Base-by-base conservation (phyloP, 805 yeast species). In the Debaryomyces castellii region DNA sequence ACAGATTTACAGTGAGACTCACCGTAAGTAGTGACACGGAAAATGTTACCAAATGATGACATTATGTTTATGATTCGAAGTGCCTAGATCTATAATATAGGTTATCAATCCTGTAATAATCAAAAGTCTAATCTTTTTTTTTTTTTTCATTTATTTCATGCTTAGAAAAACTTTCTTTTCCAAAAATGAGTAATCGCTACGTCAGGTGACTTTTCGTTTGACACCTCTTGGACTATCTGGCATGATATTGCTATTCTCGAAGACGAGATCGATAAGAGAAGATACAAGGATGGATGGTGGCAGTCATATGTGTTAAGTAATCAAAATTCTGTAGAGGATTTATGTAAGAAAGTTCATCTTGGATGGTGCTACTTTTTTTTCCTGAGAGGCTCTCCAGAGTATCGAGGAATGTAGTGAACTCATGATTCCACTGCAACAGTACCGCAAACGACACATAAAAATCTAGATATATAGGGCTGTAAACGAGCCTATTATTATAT, bases 1-100 rank as follows among this genome's bases (percentile, higher is more conserved):
- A 94, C 99, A 8, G 96, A 88, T 59, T 83, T 87, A 74, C 99
- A 94, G 73, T 94, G 99, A 7, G 97, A 89, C 66, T 94, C 99
- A 54, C 99, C 99, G 75, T 90, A 92, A 24, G 99, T 92, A 51
- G 98, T 92, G 54, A 92, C 98, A 46, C 66, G 64, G 57, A 72
- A 73, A 44, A 69, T 50, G 20, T 59, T 63, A 39, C 77, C 77
- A 51, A 71, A 73, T 17, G 71, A 47, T 39, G 77, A 73, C 77
- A 73, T 73, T 42, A 6, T 50, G 39, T 17, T n/a, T 14, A 30
- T 18, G 12, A 21, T 17, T 20, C 18, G 38, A 20, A 20, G 23
- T 30, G 20, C 14, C 23, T 35, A n/a, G 24, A n/a, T 35, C 17
- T 35, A 17, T 39, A 21, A 11, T 16, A 14, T 25, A 30, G 18